Evolutionary conservation across 2,329 filamentous ascomycete genomes (phyloP).

Genomic region (Clonostachys rhizophaga): DNA sequence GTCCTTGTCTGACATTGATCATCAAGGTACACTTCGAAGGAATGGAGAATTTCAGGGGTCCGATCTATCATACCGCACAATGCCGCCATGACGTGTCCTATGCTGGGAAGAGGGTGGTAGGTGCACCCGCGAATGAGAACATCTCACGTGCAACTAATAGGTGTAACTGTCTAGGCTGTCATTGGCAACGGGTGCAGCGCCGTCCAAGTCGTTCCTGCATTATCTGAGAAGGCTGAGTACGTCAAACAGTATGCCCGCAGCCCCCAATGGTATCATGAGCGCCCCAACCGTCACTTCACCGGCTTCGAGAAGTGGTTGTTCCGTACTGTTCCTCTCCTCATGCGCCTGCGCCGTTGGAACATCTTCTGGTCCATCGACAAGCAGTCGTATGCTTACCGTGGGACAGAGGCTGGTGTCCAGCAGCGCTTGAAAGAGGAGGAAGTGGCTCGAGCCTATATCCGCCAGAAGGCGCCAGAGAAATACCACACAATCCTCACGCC

Average conservation of each 20-base stretch:
- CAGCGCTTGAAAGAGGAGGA: background rate
- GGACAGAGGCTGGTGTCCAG: background rate
- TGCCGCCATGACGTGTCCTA: constrained; percentile 49
- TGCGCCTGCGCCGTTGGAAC: constrained; percentile 3
- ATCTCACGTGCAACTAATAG: no score
- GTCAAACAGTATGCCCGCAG: constrained; percentile 10
- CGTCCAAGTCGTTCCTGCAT: constrained; percentile 44
- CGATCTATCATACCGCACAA: constrained; percentile 47
- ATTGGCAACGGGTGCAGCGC: constrained; percentile 52
- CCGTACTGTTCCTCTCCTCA: constrained; percentile 11
- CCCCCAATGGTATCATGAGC: constrained; percentile 10
- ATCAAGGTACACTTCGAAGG: constrained; percentile 36
- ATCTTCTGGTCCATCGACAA: constrained; percentile 12
- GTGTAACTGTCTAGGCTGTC: constrained; percentile 14
- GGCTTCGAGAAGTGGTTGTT: constrained; percentile 12
- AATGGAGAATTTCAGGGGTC: constrained; percentile 41
- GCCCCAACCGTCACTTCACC: constrained; percentile 9
- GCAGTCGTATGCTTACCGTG: background rate
- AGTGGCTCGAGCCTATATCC: constrained; percentile 19
- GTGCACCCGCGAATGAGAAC: background rate
- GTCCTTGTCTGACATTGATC: no score
- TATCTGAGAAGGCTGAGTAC: constrained; percentile 17
- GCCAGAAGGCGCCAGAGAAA: constrained; percentile 10
- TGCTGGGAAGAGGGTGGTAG: constrained; percentile 36
- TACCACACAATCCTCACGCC: background rate